Conservation (phyloP, 2,329 filamentous ascomycete species). For the Colletotrichum sp. region DNA sequence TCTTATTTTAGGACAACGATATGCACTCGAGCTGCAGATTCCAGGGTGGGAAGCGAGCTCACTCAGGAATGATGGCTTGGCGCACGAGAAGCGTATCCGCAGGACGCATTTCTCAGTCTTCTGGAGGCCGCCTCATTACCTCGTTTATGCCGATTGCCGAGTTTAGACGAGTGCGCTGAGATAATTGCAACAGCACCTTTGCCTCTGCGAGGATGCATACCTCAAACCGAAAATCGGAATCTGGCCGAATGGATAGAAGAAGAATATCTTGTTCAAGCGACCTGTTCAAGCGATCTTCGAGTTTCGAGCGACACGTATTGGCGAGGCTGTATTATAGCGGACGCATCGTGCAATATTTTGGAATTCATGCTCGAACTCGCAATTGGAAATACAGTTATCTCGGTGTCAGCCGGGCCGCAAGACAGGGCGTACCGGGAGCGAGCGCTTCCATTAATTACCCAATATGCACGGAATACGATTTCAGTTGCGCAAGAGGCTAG, state of each 20-base stretch:
- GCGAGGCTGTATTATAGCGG: neutral
- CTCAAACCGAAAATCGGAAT: neutral
- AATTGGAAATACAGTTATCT: neutral
- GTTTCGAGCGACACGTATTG: neutral
- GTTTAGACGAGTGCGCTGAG: neutral
- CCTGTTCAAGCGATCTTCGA: neutral
- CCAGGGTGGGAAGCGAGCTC: neutral
- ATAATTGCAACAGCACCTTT: neutral
- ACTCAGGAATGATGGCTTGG: neutral
- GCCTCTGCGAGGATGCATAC: neutral
- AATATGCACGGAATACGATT: neutral
- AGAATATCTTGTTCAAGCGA: neutral
- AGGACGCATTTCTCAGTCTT: neutral
- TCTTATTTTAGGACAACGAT: conserved; percentile 5
- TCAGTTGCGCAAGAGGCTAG: neutral
- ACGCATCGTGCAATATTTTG: neutral
- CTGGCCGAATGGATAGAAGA: neutral
- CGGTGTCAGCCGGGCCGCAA: neutral
- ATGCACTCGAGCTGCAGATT: neutral
- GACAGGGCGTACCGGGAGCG: neutral
- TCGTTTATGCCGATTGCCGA: neutral
- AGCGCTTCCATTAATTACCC: conserved; percentile 1
- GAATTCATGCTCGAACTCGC: neutral
- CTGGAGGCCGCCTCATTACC: neutral
- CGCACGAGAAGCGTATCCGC: neutral